Percentiles rank a stretch among this genome's conserved stretches.
phyloP scores from a whole-genome alignment of 2,329 filamentous ascomycete species.

The Rosellinia necatrix region DNA sequence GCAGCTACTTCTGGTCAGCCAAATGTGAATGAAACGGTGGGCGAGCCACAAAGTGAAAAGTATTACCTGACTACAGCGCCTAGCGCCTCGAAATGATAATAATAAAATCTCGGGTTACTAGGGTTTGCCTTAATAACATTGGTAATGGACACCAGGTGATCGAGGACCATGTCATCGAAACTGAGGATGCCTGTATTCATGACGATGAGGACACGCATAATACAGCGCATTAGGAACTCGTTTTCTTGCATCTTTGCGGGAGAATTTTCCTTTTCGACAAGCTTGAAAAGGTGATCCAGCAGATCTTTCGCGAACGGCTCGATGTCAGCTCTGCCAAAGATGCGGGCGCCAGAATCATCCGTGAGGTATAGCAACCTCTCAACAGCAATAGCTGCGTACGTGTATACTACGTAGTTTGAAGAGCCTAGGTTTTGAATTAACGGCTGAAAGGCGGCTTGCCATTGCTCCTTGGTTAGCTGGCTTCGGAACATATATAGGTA shows the following conservation, averaged over 20 bases:
- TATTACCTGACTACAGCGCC: constrained; percentile 78
- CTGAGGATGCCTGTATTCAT: constrained; percentile 80
- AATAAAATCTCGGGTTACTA: constrained; percentile 97
- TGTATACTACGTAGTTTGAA: constrained; percentile 94
- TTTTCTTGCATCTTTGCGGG: constrained; percentile 97
- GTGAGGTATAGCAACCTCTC: constrained; percentile 87
- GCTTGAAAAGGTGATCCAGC: constrained; percentile 84
- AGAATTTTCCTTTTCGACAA: constrained; percentile 83
- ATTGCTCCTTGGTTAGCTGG: constrained; percentile 88
- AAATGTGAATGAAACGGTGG: no score
- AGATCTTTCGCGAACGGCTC: constrained; percentile 83
- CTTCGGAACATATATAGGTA: constrained; percentile 97
- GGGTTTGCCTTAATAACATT: constrained; percentile 92
- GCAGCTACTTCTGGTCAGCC: constrained; percentile 53
- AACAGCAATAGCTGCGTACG: constrained; percentile 95
- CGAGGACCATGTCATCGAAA: constrained; percentile 77
- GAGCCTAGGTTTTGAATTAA: constrained; percentile 90
- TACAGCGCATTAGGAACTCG: constrained; percentile 97
- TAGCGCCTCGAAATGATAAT: constrained; percentile 95
- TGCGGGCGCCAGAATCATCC: constrained; percentile 72
- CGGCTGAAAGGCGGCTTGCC: constrained; percentile 86
- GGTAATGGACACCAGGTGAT: constrained; percentile 86
- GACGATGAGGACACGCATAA: constrained; percentile 96
- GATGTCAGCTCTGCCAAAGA: constrained; percentile 81
- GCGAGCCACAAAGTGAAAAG: no score